Evolutionary conservation across 108 stramenopile species (phyloP), one percentile per base, ranked within the genome.

Genomic region (Cyclotella choctawhatcheeana): DNA sequence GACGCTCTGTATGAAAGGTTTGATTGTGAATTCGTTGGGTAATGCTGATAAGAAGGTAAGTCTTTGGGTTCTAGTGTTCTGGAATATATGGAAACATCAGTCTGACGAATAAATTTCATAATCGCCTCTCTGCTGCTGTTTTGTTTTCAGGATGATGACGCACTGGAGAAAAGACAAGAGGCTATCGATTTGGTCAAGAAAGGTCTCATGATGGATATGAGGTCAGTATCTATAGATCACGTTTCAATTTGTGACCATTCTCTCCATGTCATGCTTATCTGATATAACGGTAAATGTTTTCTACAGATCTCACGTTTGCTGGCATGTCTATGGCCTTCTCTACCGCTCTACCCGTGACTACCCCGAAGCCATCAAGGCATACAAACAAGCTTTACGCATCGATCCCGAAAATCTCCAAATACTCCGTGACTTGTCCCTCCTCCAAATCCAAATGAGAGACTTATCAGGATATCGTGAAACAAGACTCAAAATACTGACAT

Each of bases 271-370:
- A 48, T 17, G 12, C 47, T 17, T 61, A 24, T 13, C 34, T 52
- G 5, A 4, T 55, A 2, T 55, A n/a, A n/a, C n/a, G n/a, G n/a
- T 26, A 27, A 6, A 27, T 3, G 3, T 27, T 27, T 7, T 2
- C 34, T 35, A 18, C 44, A 93, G 93, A 66, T 94, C 92, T 27
- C 97, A 98, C 82, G 96, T 98, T 17, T 99, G 98, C 88, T 99
- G 99, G 99, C 98, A 99, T 76, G 99, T 99, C 61, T 97, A 89
- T 64, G 99, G 99, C 56, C 79, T 99, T 12, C 82, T 98, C 54
- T 87, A 99, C 73, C 90, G 98, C 52, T 81, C 91, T n/a, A 94
- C 97, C 69, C 88, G 92, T 14, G 96, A 99, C 72, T 98, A 99
- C 81, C 79, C 73, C 60, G 96, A 97, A 76, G 98, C 99, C 51